Evolutionary conservation across 83 land plant genomes (phyloP).

Genomic region (Thuja plicata): DNA sequence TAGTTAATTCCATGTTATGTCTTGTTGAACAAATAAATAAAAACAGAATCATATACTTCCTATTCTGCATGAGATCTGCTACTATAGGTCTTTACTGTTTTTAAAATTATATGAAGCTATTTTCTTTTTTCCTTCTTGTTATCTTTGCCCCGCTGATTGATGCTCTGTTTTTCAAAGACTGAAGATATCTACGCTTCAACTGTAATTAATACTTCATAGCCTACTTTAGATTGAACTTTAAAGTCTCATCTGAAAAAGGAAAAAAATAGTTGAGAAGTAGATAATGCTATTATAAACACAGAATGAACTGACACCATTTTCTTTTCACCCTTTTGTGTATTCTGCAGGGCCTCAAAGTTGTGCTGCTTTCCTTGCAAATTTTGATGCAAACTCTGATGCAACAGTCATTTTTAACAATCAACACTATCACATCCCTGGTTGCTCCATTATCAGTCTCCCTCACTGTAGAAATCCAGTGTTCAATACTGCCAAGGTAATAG

Average conservation of each 20-base stretch:
- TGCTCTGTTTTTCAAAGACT: too few species aligned
- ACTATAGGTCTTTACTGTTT: too few species aligned
- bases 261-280: neutral
- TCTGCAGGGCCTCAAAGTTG: constrained; percentile 30
- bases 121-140: too few species aligned
- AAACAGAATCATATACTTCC: too few species aligned
- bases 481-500: constrained; percentile 74
- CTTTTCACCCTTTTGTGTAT: constrained; percentile 50
- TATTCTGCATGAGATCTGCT: too few species aligned
- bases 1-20: too few species aligned
- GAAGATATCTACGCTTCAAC: too few species aligned
- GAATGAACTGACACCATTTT: neutral
- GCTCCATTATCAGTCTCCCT: constrained; percentile 88
- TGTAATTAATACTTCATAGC: too few species aligned
- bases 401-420: constrained; percentile 48
- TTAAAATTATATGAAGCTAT: too few species aligned
- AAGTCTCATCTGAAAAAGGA: neutral
- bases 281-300: neutral
- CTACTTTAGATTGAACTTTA: constrained; percentile 7
- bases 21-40: too few species aligned
- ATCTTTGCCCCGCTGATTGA: too few species aligned
- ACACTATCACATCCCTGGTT: constrained; percentile 58
- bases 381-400: constrained; percentile 25
- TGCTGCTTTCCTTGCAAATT: too few species aligned
- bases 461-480: constrained; percentile 71